These are phyloP conservation scores for Pelargonium fulgidum DNA, from an alignment of 441 rosid species.

Conservation along the genomic window DNA sequence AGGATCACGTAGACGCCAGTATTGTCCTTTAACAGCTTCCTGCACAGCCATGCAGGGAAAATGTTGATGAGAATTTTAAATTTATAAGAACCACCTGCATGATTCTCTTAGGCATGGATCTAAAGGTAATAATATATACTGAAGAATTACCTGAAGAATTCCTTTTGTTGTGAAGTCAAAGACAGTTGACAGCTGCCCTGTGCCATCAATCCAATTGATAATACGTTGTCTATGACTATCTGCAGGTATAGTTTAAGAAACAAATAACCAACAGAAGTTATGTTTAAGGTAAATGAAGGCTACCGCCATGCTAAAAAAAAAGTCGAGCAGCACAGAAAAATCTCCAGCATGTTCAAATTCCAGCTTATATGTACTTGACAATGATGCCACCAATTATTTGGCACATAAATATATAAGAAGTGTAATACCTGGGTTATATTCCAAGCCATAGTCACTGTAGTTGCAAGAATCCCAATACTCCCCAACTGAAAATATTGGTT, in stretches of 20 bases:
- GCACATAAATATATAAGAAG: conserved; percentile 11
- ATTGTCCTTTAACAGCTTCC: conserved; percentile 91
- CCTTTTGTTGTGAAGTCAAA: conserved; percentile 95
- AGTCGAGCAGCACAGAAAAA: background rate
- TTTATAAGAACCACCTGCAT: background rate
- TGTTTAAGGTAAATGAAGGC: background rate
- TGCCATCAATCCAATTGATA: conserved; percentile 70
- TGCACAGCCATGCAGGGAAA: conserved; percentile 22
- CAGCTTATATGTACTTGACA: background rate
- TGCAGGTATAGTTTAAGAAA: conserved; percentile 27
- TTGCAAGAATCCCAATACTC: conserved; percentile 95
- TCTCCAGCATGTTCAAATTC: background rate
- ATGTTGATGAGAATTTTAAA: conserved; percentile 8
- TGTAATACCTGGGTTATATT: conserved; percentile 70
- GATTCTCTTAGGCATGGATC: background rate
- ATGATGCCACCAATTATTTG: background rate
- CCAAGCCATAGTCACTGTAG: conserved; percentile 51
- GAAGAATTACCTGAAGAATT: conserved; percentile 63
- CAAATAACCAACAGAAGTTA: background rate
- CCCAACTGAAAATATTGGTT: conserved; percentile 76
- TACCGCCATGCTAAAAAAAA: background rate
- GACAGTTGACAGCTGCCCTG: conserved; percentile 74
- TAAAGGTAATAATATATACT: background rate
- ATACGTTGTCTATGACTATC: conserved; percentile 82
- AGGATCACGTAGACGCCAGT: conserved; percentile 70